Percentiles rank a stretch among this genome's conserved stretches.
Conservation (phyloP, 2,329 filamentous ascomycete genomes). For the Colletotrichum liaoningense region DNA sequence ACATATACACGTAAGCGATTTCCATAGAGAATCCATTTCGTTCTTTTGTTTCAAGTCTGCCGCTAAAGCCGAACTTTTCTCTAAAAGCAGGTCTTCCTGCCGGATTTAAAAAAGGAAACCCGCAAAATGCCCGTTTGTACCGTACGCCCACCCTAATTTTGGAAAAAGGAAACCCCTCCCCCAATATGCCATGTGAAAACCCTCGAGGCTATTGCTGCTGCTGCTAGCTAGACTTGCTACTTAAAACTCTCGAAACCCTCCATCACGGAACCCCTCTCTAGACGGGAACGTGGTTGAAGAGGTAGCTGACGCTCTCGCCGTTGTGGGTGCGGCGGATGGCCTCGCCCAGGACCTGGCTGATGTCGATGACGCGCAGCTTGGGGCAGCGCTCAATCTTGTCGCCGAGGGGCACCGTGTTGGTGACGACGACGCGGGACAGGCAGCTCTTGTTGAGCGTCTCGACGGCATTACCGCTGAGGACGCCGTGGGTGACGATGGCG, state of each 20-base stretch:
- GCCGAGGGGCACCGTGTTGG: conserved; percentile 73
- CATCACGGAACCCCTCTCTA: conserved; percentile 10
- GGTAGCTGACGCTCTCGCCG: conserved; percentile 67
- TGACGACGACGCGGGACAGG: conserved; percentile 84
- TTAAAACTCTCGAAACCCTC: not conserved
- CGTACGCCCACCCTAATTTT: too few species aligned
- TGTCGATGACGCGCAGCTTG: conserved; percentile 90
- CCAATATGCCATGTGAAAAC: not conserved
- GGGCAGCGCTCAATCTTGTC: conserved; percentile 84
- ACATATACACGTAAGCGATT: not conserved
- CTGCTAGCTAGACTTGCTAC: too few species aligned
- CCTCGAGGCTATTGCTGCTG: not conserved
- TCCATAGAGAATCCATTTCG: not conserved
- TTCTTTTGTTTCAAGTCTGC: not conserved
- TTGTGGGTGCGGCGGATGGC: conserved; percentile 70
- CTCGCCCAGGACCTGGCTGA: conserved; percentile 83
- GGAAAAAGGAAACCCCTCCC: too few species aligned
- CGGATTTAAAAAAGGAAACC: not conserved
- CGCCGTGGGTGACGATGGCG: conserved; percentile 95
- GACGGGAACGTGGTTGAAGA: conserved; percentile 63
- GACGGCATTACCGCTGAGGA: conserved; percentile 88
- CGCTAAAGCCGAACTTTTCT: not conserved
- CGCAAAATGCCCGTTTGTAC: not conserved
- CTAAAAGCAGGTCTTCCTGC: not conserved
- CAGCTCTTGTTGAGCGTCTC: conserved; percentile 85